phyloP scores from a whole-genome alignment of 352 stramenopile species.

The Blastocystis sp. region DNA sequence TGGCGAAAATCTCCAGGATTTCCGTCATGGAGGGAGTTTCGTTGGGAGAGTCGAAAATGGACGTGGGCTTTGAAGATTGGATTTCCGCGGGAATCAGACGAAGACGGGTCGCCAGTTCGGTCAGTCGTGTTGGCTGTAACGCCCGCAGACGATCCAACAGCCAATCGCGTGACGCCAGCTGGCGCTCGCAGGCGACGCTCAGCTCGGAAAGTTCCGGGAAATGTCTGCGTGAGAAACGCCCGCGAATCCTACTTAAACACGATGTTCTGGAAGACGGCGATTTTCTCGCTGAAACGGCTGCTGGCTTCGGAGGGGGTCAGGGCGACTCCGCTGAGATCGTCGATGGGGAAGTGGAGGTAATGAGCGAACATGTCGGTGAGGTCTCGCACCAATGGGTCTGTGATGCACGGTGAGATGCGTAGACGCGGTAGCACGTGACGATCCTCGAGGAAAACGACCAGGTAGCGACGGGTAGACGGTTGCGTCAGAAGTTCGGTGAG shows the following conservation, averaged over 20 bases:
- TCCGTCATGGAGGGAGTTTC: no score
- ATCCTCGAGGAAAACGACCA: slow-evolving; percentile 68
- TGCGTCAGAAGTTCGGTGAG: slow-evolving; percentile 74
- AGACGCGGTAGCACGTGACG: slow-evolving; percentile 63
- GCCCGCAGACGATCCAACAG: neutral
- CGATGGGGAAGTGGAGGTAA: slow-evolving; percentile 70
- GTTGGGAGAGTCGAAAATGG: no score
- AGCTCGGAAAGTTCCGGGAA: slow-evolving; percentile 60
- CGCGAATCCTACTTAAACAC: slow-evolving; percentile 58
- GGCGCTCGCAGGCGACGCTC: slow-evolving; percentile 58
- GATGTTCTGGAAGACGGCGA: slow-evolving; percentile 70
- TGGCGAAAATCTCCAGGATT: slow-evolving; percentile 54
- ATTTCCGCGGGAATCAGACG: no score
- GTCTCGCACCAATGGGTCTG: slow-evolving; percentile 58
- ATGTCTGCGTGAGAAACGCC: slow-evolving; percentile 20
- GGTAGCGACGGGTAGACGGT: slow-evolving; percentile 75
- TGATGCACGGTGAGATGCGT: no score
- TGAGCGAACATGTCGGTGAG: slow-evolving; percentile 68
- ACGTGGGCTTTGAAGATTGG: no score
- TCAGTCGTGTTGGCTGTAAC: no score
- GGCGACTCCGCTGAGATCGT: slow-evolving; percentile 70
- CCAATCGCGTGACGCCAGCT: neutral
- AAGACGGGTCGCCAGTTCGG: no score
- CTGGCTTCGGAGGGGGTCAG: slow-evolving; percentile 64
- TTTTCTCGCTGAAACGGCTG: slow-evolving; percentile 62